These are phyloP conservation scores for Suhomyces taliae DNA, from an alignment of 1,139 yeast species.

Conservation along the genomic window DNA sequence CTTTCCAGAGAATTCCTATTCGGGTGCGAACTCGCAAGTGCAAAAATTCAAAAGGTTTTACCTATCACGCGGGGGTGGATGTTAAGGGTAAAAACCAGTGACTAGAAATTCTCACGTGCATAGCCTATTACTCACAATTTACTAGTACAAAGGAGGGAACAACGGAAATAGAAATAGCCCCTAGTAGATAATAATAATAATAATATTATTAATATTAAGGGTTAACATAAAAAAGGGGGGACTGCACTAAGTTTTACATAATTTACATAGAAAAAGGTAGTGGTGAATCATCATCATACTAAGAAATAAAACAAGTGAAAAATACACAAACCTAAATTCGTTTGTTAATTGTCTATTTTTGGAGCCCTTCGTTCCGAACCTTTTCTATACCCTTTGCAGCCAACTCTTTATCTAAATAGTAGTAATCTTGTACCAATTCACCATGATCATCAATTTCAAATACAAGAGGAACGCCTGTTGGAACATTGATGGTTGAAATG, in stretches of 20 bases:
- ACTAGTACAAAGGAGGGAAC: too few species aligned
- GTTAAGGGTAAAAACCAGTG: too few species aligned
- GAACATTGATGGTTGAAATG: conserved; percentile 66
- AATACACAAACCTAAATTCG: neutral
- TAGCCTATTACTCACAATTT: too few species aligned
- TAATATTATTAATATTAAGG: too few species aligned
- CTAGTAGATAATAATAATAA: too few species aligned
- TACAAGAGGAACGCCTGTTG: conserved; percentile 75
- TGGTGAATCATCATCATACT: too few species aligned
- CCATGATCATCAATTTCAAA: conserved; percentile 51
- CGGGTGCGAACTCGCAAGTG: conserved; percentile 6
- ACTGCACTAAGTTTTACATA: too few species aligned
- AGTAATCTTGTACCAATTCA: conserved; percentile 44
- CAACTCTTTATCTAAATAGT: conserved; percentile 68
- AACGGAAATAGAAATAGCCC: too few species aligned
- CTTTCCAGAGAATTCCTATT: conserved; percentile 6
- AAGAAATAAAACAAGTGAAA: neutral
- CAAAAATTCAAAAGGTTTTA: neutral
- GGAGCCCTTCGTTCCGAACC: conserved; percentile 59
- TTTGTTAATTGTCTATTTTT: neutral
- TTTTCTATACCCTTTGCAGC: conserved; percentile 65
- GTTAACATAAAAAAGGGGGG: too few species aligned
- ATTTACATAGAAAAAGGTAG: too few species aligned
- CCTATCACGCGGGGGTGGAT: neutral
- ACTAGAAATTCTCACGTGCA: too few species aligned